Evolutionary conservation across 2,329 filamentous ascomycete species (phyloP), one percentile per base, ranked within the genome.

Genomic region (Claviceps pazoutovae): DNA sequence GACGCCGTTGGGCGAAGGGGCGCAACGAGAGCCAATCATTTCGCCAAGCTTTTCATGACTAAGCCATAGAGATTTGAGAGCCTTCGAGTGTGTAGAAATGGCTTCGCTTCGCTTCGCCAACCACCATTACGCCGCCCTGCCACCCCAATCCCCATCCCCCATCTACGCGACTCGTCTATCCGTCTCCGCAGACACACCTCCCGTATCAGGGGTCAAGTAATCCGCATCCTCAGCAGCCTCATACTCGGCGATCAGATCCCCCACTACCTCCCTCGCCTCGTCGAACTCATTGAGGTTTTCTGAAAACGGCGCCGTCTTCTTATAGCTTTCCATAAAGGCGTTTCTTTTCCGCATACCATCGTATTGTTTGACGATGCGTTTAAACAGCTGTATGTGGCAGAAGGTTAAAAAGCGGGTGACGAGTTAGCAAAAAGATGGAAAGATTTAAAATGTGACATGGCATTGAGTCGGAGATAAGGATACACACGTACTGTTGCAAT

Each of bases 201-300:
- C 76, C 23, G 74, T 72, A 53, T 84, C 83, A 8, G 86, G 86
- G 62, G 85, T 91, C 49, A 98, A 72, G 66, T 98, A 98, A 62
- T 95, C 84, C 37, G 87, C 82, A 63, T 86, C 79, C 68, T 98
- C 93, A 4, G 93, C 93, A 34, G 91, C 90, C 70, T 97, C 91
- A 65, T 98, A 98, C 73, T 98, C 93, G 49, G 81, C 79, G 63
- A 97, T 91, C 56, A 97, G 71, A 66, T 95, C 91, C 61, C 84
- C 82, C 19, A 97, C 91, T 5, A 97, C 91, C 63, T 93, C 85
- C 58, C 87, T 81, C 37, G 93, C 87, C 68, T 96, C 90, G 65
- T 98, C 94, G 61, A 98, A 98, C 68, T 98, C 91, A 59, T 86
- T 80, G 43, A 98, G 72, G 44, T 90, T 93, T 58, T 97, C 91